phyloP scores from a whole-genome alignment of 169 alveolate genomes.

The Eimeria sp. region DNA sequence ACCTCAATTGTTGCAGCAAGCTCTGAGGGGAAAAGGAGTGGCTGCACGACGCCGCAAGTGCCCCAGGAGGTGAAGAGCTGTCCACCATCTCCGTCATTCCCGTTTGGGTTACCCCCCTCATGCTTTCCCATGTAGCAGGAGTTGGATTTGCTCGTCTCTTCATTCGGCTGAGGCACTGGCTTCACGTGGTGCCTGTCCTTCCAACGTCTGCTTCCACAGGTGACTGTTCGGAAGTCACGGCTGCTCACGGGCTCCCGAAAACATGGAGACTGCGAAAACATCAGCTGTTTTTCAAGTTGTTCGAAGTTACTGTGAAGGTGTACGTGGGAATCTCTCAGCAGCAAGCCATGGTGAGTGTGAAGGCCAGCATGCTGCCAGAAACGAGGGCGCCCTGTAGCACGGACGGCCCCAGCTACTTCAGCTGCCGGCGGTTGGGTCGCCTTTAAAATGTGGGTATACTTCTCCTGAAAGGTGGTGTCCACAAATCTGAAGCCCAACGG shows the following conservation, averaged over 20 bases:
- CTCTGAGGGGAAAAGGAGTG: constrained; percentile 60
- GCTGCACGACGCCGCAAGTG: neutral
- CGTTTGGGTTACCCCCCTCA: neutral
- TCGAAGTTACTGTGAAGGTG: neutral
- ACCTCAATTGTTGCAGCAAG: constrained; percentile 35
- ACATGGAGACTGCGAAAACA: neutral
- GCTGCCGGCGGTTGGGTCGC: neutral
- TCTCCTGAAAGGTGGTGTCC: neutral
- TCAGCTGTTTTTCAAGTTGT: constrained; percentile 11
- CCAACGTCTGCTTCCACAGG: neutral
- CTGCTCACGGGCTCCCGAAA: neutral
- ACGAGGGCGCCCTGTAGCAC: neutral
- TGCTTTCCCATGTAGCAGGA: neutral
- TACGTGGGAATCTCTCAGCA: constrained; percentile 34
- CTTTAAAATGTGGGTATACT: neutral
- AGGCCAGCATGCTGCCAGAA: constrained; percentile 25
- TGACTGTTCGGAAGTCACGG: neutral
- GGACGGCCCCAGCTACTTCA: constrained; percentile 7
- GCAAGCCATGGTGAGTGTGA: constrained; percentile 61
- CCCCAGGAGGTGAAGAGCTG: constrained; percentile 6
- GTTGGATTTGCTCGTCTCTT: neutral
- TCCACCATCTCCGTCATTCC: neutral
- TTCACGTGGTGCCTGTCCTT: neutral
- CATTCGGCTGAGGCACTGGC: neutral
- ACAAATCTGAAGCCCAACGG: neutral